Base-by-base conservation (phyloP, 1,284 basidiomycete genomes). In the Apiotrichum veenhuisii region DNA sequence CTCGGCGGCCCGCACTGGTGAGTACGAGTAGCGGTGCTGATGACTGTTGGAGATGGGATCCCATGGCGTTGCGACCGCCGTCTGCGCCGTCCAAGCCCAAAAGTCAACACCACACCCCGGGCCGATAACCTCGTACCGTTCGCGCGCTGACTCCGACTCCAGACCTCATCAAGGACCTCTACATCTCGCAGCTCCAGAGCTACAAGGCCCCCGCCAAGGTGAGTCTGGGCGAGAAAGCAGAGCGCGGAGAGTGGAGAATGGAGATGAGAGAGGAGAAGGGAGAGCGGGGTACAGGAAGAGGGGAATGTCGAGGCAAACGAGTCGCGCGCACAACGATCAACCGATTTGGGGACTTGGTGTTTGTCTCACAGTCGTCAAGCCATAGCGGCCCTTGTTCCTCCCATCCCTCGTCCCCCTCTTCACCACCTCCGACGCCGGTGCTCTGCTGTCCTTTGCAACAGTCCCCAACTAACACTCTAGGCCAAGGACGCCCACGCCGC, bases 161-260 rank as follows among this genome's bases (percentile, higher is more conserved):
- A 95, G 93, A 96, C 81, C 81, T 95, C 70, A 82, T 97, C 57
- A 90, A 95, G 83, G 91, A 96, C 67, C 77, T 95, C 56, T 97
- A 97, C 80, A 71, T 97, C 67, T 86, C 83, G 72, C 88, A 95
- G 81, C 83, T 97, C 73, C 95, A 90, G 81, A 77, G 84, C 20
- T 97, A 94, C 86, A 95, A 92, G 82, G 76, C 81, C 36, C 77
- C 78, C 55, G 61, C 74, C 44, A 67, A 75, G 68, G 76, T 78
- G 50, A 52, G 76, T 73, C 12, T 12, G 17, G 38, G 38, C 14
- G 38, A n/a, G 9, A 18, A 15, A 27, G 43, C 12, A 20, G 15
- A 27, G 15, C 26, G 11, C n/a, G n/a, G 5, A 27, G 25, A 7
- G 22, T 22, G 10, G 18, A 30, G n/a, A 25, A 5, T 27, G 26